Base-by-base conservation (phyloP, 805 yeast genomes). In the Candida saitoana region DNA sequence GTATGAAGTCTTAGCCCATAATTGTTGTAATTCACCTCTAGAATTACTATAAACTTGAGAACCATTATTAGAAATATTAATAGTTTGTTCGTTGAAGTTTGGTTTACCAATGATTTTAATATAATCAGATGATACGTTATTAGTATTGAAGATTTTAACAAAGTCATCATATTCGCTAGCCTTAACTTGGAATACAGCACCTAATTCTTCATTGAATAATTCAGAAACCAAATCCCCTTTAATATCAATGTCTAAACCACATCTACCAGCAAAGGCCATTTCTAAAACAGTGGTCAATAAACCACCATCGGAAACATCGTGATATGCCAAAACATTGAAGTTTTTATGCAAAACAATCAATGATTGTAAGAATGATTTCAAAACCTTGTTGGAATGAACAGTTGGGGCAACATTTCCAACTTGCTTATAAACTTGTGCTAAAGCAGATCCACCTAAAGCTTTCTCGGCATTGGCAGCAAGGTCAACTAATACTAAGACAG, bases 251-350 rank as follows among this genome's bases (percentile, higher is more conserved):
- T 80, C 75, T 44, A 90, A 60, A 49, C 99, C 99, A 40, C 80
- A 77, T 69, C 97, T 82, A 24, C 91, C 90, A 35, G 98, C 96
- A 68, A 93, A 93, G 0, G 96, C 96, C 98, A 93, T 93, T 70
- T 93, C 99, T 34, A 84, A 68, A 36, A 87, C 70, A 7, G 98
- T 82, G 34, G 85, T 82, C 44, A 90, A 69, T 57, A 91, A 72
- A 59, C 99, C 99, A 76, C 99, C 99, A 63, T 93, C 99, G 17
- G 96, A 87, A 56, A 91, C 76, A 64, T 93, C 99, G 60, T 93
- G 99, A 69, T 93, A 93, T 3, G 97, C 86, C 58, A 82, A 73
- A 11, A 93, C 90, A 39, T 77, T 73, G 34, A 76, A 68, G 27
- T 60, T 50, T 54, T 77, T 73, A 60, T 93, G 99, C 56, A 93